Conservation (phyloP, 371 early-diverging fungal species). For the Apophysomyces trapeziformis region DNA sequence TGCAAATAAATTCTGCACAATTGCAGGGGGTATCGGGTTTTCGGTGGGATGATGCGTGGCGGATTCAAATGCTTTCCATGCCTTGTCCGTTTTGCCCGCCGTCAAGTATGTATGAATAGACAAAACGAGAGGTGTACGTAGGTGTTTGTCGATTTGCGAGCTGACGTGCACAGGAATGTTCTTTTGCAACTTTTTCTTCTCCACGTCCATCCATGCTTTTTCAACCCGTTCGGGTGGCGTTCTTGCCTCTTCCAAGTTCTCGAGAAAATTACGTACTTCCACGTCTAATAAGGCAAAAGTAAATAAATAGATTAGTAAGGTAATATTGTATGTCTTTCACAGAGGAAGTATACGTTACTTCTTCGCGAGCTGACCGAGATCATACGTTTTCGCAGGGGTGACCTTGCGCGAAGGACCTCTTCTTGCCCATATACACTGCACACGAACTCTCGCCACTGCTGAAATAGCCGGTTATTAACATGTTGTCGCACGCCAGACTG, state of each 20-base stretch:
- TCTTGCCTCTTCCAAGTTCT: not conserved
- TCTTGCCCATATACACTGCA: slow-evolving; percentile 8
- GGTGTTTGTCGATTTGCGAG: slow-evolving; percentile 25
- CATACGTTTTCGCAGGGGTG: slow-evolving; percentile 11
- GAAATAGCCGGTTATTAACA: slow-evolving; percentile 28
- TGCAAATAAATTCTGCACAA: slow-evolving; percentile 23
- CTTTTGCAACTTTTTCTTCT: slow-evolving; percentile 20
- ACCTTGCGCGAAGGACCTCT: not conserved
- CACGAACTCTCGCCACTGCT: slow-evolving; percentile 31
- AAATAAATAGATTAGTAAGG: not conserved
- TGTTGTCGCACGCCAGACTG: slow-evolving; percentile 34
- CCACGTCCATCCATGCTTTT: slow-evolving; percentile 14
- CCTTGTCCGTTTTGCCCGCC: slow-evolving; percentile 20
- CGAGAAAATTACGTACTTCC: not conserved
- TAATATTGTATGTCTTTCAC: too few species aligned
- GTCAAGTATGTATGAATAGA: slow-evolving; percentile 29
- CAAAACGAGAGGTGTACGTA: slow-evolving; percentile 28
- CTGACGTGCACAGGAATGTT: slow-evolving; percentile 35
- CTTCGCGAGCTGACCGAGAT: slow-evolving; percentile 22
- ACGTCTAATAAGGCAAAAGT: not conserved
- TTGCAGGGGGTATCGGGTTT: slow-evolving; percentile 9
- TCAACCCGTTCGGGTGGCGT: not conserved
- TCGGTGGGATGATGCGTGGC: slow-evolving; percentile 17
- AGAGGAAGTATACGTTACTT: slow-evolving; percentile 8
- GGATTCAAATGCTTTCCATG: slow-evolving; percentile 36